Evolutionary conservation across 164 flowering plant species (phyloP).

Genomic region (Aristolochia contorta): DNA sequence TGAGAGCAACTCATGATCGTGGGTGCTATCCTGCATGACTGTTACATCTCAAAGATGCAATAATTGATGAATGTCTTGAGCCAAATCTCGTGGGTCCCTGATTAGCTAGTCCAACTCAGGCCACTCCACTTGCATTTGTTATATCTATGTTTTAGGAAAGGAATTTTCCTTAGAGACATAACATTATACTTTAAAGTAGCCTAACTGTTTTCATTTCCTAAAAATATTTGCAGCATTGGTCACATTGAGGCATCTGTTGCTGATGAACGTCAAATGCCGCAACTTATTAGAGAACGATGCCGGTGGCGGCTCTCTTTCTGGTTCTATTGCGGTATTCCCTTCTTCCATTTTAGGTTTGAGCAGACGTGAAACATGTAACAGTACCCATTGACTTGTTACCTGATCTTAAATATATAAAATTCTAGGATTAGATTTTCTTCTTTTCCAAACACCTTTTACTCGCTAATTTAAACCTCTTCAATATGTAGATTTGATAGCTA

Average conservation of each 20-base stretch:
- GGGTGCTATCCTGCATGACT: no score
- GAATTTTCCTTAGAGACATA: no score
- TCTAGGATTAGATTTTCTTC: not conserved
- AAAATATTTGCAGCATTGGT: conserved; percentile 58
- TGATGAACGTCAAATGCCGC: conserved; percentile 76
- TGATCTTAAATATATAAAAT: not conserved
- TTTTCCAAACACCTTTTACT: not conserved
- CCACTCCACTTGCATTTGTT: no score
- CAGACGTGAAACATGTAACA: no score
- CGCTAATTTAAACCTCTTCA: not conserved
- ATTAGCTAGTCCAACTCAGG: no score
- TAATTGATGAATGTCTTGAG: no score
- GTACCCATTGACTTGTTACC: not conserved
- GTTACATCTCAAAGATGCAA: no score
- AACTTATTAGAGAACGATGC: conserved; percentile 86
- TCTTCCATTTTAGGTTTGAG: not conserved
- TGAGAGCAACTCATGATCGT: no score
- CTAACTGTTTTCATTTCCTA: not conserved
- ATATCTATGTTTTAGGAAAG: not conserved
- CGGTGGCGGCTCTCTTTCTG: conserved; percentile 94
- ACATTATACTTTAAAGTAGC: no score
- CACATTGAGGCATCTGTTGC: conserved; percentile 73
- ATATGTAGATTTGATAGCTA: not conserved
- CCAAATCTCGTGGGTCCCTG: no score
- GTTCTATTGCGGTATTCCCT: conserved; percentile 62